A percentile compares a stretch with the other conserved stretches of the same genome.
phyloP scores from a whole-genome alignment of 78 protist genomes.

The Chrysochromulina parva region DNA sequence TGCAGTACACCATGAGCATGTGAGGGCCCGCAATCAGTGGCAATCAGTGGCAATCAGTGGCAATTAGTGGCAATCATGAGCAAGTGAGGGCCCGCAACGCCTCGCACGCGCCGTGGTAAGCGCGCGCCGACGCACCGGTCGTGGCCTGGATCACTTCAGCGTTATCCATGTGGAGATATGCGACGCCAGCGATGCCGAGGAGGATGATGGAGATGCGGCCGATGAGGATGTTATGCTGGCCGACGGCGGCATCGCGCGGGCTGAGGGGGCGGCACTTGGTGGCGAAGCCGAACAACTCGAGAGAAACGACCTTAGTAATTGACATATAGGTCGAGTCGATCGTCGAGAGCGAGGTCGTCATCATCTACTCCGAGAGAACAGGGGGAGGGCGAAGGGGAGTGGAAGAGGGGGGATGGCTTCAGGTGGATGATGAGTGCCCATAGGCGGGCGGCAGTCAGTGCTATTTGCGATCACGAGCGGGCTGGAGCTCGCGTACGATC shows the following conservation, averaged over 20 bases:
- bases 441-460: too few relatives aligned
- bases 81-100: background rate
- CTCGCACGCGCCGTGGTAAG: background rate
- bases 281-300: background rate
- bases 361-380: background rate
- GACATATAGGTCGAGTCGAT: conserved; percentile 9
- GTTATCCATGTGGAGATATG: background rate
- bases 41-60: too few relatives aligned
- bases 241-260: background rate
- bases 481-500: too few relatives aligned
- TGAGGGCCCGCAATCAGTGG: too few relatives aligned
- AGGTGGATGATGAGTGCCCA: too few relatives aligned
- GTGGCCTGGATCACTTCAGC: too few relatives aligned
- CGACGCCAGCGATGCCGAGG: background rate
- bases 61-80: too few relatives aligned
- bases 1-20: too few relatives aligned
- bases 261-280: background rate
- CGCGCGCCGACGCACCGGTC: too few relatives aligned
- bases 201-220: background rate
- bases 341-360: conserved; percentile 13
- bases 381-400: background rate
- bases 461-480: too few relatives aligned
- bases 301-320: background rate
- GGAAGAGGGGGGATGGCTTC: background rate
- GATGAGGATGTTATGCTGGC: background rate